Base-by-base conservation (phyloP, 2,329 filamentous ascomycete species). In the Escovopsis weberi region DNA sequence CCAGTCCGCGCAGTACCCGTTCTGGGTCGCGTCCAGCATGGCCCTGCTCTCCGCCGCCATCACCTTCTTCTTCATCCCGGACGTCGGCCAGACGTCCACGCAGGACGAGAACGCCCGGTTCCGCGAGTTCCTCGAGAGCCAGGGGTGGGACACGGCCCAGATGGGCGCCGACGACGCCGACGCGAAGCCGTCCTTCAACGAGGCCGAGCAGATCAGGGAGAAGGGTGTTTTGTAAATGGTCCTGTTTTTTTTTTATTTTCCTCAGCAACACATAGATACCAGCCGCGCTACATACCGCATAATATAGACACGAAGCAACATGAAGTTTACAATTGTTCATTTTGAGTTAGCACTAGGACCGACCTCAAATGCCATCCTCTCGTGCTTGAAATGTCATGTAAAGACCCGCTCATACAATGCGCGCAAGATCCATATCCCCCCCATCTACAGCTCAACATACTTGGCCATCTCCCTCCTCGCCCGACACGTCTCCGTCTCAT, bases 1-100 rank as follows among this genome's bases (percentile, higher is more conserved):
- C 18, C 69, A 74, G 18, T 69, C 70, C 5, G 85, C 85, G 1
- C 86, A 94, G 57, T 86, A 93, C 51, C 87, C 87, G 0, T 95
- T 94, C 65, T 94, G 79, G 60, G 85, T 95, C n/a, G 80, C 80
- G 2, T 82, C 80, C 34, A 68, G 74, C 23, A 61, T 94, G 43
- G 91, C 85, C 51, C 61, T 93, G n/a, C 66, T 94, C 39, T 80
- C 78, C 2, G 85, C 84, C 0, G 61, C 34, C 5, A 57, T 66
- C 10, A 52, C 67, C 2, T 64, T 82, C 8, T 74, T 86, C 52
- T 72, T 74, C 45, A 60, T 94, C 40, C 88, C 88, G 0, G 65
- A 84, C 39, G 82, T 95, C 47, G 78, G 78, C n/a, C 73, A 93
- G 63, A 82, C 94, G 53, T 94, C 85, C 0, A 93, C 95, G 48